A percentile compares a stretch with the other conserved stretches of the same genome.
phyloP scores from a whole-genome alignment of 1,139 yeast species.

The Saccharomyces hybrid region DNA sequence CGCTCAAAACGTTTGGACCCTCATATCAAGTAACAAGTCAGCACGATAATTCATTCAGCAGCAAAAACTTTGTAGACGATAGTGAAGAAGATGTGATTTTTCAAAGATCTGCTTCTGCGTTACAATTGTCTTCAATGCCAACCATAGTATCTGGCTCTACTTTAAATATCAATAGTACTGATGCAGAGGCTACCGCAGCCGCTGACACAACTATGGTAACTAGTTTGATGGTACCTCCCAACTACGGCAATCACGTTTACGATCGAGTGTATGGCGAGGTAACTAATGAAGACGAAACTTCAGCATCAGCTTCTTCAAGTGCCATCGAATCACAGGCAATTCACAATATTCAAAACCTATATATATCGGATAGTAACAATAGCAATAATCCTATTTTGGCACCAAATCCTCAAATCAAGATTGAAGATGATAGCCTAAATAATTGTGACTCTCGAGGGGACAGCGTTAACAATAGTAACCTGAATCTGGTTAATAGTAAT shows the following conservation, averaged over 20 bases:
- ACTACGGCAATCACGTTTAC: constrained; percentile 76
- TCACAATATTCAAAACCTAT: constrained; percentile 15
- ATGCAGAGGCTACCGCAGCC: constrained; percentile 10
- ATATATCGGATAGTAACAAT: not conserved
- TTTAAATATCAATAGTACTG: not conserved
- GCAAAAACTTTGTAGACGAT: constrained; percentile 5
- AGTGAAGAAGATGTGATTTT: constrained; percentile 27
- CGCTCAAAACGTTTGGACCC: constrained; percentile 7
- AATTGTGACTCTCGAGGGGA: not conserved
- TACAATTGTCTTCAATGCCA: constrained; percentile 8
- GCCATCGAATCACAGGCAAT: constrained; percentile 25
- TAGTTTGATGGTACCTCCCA: constrained; percentile 68
- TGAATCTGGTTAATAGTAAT: not conserved
- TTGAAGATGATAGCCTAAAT: not conserved
- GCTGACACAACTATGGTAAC: constrained; percentile 18
- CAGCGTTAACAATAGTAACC: not conserved
- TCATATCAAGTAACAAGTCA: constrained; percentile 1
- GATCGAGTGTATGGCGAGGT: constrained; percentile 76
- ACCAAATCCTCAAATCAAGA: not conserved
- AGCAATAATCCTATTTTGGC: not conserved
- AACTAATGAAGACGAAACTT: constrained; percentile 23
- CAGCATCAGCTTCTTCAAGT: constrained; percentile 22
- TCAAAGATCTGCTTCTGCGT: constrained; percentile 28
- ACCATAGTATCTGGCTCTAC: constrained; percentile 1
- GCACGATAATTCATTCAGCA: constrained; percentile 4